Base-by-base conservation (phyloP, 2,329 filamentous ascomycete species). In the Trichoderma sp. region DNA sequence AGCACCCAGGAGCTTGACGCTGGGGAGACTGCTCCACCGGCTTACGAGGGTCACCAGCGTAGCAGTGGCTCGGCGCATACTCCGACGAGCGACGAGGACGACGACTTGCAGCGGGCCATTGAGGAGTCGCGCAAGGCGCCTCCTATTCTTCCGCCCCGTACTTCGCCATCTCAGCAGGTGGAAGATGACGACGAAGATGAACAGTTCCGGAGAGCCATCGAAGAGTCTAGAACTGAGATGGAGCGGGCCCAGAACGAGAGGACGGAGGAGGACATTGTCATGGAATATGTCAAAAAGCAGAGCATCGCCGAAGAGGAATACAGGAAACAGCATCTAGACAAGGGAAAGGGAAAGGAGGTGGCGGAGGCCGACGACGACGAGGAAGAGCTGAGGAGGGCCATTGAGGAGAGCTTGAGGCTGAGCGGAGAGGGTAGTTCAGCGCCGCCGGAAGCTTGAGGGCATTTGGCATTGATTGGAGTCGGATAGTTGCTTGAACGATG, bases 241-340 rank as follows among this genome's bases (percentile, higher is more conserved):
- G 75, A 77, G 50, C 76, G 78, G 4, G 76, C 80, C 43, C 74
- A 75, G 55, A 77, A 74, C 44, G 74, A 78, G 62, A 81, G 77
- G 71, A 85, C 82, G 0, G 90, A 93, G 72, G 90, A 93, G 73
- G 85, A 92, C 64, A 86, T 90, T 65, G 85, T 93, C 9, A 75
- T 93, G 73, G 89, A 92, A 71, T 92, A 91, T 74, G 83, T 92
- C 47, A 90, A 89, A 81, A 90, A 88, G 78, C 89, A 93, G 78
- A 92, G 89, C 74, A 73, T 92, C 48, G 82, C 85, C 0, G 91
- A 94, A 76, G 88, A 88, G 69, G 81, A 88, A 73, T 81, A 75
- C 56, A 69, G 74, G 59, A 64, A 54, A 39, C 62, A 61, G 21
- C 70, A 73, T 41, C 68, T 71, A 58, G 66, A 71, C 10, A 78